A percentile compares a stretch with the other conserved stretches of the same genome.
Conservation (phyloP, 1,139 yeast species). For the Spencermartinsiella ligniputridi region DNA sequence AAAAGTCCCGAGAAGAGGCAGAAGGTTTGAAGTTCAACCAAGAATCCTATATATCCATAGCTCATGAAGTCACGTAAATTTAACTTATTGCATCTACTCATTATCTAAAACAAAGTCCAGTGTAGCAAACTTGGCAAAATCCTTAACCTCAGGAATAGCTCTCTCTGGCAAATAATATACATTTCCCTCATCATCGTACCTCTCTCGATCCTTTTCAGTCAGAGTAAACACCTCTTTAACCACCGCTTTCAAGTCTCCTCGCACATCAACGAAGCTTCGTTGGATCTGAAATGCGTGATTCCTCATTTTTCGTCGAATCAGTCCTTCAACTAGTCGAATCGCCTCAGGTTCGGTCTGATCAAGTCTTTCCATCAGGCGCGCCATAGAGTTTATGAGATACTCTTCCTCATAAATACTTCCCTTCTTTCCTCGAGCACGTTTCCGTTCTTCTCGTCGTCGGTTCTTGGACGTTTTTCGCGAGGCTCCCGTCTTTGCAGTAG, state of each 20-base stretch:
- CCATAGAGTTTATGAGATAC: constrained; percentile 81
- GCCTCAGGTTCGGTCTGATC: constrained; percentile 75
- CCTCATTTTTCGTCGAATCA: constrained; percentile 65
- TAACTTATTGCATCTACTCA: not conserved
- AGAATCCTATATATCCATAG: too few species aligned
- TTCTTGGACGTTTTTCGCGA: constrained; percentile 89
- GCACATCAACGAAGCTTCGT: constrained; percentile 56
- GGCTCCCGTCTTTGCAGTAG: constrained; percentile 96
- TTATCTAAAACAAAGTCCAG: constrained; percentile 13
- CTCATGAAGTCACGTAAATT: too few species aligned
- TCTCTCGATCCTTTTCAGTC: constrained; percentile 73
- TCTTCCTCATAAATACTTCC: constrained; percentile 98
- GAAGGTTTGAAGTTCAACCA: not conserved
- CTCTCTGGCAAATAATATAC: constrained; percentile 42
- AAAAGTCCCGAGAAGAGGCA: constrained; percentile 3
- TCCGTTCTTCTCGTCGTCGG: constrained; percentile 90
- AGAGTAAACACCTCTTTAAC: constrained; percentile 71
- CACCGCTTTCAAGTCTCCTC: constrained; percentile 51
- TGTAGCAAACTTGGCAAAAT: constrained; percentile 16
- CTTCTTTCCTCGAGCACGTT: constrained; percentile 93
- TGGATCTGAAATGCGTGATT: constrained; percentile 85
- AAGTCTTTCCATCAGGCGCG: constrained; percentile 80
- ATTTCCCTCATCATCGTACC: constrained; percentile 85
- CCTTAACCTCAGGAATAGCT: constrained; percentile 22
- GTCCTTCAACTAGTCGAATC: constrained; percentile 62